These are phyloP conservation scores for Fraxinus quadrangulata DNA, from an alignment of 257 asterid genomes.

Conservation along the genomic window DNA sequence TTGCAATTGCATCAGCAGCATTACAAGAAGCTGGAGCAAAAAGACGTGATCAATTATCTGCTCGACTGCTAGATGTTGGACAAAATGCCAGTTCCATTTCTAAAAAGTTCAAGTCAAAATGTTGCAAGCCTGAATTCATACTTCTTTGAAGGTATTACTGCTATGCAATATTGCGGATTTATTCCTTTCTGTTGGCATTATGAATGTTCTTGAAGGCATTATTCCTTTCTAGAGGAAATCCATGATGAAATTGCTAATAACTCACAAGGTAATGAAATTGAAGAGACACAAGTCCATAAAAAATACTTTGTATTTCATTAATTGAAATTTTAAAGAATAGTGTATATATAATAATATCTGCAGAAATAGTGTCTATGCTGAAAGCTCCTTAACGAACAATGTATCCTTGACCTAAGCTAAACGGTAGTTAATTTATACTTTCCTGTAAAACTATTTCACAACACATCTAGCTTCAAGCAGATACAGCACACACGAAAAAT, in stretches of 20 bases:
- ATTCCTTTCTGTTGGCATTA: conserved; percentile 47
- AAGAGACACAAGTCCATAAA: too few species aligned
- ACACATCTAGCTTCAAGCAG: not conserved
- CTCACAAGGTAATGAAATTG: conserved; percentile 46
- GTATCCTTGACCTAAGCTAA: not conserved
- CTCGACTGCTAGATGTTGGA: conserved; percentile 28
- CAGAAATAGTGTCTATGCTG: not conserved
- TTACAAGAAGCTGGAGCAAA: conserved; percentile 44
- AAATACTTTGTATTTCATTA: too few species aligned
- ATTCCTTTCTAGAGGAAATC: conserved; percentile 45
- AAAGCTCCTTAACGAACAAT: not conserved
- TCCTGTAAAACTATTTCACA: not conserved
- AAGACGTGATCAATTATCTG: conserved; percentile 46
- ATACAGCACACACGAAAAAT: not conserved
- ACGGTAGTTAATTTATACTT: not conserved
- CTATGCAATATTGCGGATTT: conserved; percentile 48
- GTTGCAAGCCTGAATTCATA: not conserved
- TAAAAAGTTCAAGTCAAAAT: not conserved
- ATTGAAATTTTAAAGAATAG: too few species aligned
- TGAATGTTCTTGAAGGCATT: conserved; percentile 50
- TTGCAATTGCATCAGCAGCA: conserved; percentile 43
- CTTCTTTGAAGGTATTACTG: conserved; percentile 46
- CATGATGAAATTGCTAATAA: conserved; percentile 42
- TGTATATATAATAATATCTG: too few species aligned
- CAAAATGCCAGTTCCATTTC: conserved; percentile 14